phyloP scores from a whole-genome alignment of 225 moss, liverwort and hornwort species.

The Polytrichum formosum region DNA sequence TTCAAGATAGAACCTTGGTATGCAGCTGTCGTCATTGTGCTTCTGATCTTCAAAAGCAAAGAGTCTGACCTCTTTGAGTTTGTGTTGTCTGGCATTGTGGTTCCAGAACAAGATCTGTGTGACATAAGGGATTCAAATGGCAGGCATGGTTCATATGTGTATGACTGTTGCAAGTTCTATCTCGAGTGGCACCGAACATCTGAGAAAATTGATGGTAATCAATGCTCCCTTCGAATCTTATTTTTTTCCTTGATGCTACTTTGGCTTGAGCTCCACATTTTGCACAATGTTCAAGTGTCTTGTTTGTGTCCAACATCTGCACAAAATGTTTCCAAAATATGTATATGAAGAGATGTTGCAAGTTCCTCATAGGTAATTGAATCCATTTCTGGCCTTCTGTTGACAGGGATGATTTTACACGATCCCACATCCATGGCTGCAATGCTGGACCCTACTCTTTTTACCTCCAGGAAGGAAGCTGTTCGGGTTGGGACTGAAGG shows the following conservation, averaged over 20 bases:
- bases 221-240: not conserved
- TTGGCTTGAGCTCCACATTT: no score
- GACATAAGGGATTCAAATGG: slow-evolving; percentile 61
- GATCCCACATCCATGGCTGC: slow-evolving; percentile 85
- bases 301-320: no score
- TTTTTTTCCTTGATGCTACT: no score
- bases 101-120: slow-evolving; percentile 43
- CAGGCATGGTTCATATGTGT: slow-evolving; percentile 36
- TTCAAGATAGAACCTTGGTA: no score
- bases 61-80: not conserved
- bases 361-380: not conserved
- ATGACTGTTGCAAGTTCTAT: slow-evolving; percentile 52
- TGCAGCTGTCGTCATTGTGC: no score
- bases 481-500: slow-evolving; percentile 75
- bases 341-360: no score
- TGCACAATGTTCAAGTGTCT: no score
- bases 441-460: slow-evolving; percentile 64
- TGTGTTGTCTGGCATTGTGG: not conserved
- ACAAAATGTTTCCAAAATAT: no score
- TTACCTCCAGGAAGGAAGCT: slow-evolving; percentile 62
- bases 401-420: slow-evolving; percentile 75
- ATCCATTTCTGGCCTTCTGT: not conserved
- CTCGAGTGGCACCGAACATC: slow-evolving; percentile 47
- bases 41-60: no score
- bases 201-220: slow-evolving; percentile 51